Evolutionary conservation across 805 yeast genomes (phyloP).

Genomic region (Candida tibetensis): DNA sequence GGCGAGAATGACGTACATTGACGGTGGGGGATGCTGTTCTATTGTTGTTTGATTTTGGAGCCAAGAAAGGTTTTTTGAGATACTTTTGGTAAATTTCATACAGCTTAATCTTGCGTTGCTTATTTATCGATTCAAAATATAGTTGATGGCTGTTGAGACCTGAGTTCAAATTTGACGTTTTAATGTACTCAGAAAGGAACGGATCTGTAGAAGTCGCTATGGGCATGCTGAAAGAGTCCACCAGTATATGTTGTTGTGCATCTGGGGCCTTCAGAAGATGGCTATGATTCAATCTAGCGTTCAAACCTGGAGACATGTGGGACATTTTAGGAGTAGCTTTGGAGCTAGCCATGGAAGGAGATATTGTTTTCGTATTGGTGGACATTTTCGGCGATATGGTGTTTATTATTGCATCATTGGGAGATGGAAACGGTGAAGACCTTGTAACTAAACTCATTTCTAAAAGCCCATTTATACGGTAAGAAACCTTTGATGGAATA

Average conservation of each 20-base stretch:
- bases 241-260: no score
- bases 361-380: not conserved
- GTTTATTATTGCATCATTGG: constrained; percentile 10
- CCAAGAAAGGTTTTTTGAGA: constrained; percentile 7
- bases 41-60: constrained; percentile 6
- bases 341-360: no score
- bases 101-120: constrained; percentile 18
- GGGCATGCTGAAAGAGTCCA: not conserved
- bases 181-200: constrained; percentile 21
- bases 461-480: not conserved
- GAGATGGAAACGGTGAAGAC: constrained; percentile 12
- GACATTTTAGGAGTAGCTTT: no score
- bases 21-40: constrained; percentile 1
- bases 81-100: constrained; percentile 23
- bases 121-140: constrained; percentile 18
- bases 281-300: no score
- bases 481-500: no score
- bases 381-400: constrained; percentile 10
- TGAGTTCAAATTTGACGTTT: constrained; percentile 13
- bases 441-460: constrained; percentile 11
- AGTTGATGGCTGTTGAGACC: constrained; percentile 16
- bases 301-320: no score
- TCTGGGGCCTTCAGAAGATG: no score
- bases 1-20: constrained; percentile 5
- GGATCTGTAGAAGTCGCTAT: constrained; percentile 13